Conservation (phyloP, 352 stramenopile species). For the Elongisporangium prolatum region DNA sequence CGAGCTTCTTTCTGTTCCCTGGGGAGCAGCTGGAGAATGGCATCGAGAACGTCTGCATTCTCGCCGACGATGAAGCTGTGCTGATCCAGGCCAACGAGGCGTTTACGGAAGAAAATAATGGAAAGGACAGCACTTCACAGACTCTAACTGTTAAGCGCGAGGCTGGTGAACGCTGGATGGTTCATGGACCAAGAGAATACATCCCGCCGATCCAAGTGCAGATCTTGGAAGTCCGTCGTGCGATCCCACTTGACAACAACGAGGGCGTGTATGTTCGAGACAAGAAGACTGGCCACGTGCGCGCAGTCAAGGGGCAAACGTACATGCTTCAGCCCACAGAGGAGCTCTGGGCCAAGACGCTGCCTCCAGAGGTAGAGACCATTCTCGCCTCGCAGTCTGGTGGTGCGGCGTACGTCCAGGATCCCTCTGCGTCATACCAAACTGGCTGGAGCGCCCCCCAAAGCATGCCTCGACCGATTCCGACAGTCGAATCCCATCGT, state of each 20-base stretch:
- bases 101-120: constrained; percentile 41
- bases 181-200: constrained; percentile 74
- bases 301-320: constrained; percentile 66
- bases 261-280: constrained; percentile 81
- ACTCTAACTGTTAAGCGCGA: constrained; percentile 30
- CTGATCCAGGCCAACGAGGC: constrained; percentile 63
- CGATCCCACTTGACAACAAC: constrained; percentile 73
- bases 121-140: constrained; percentile 9
- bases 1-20: constrained; percentile 68
- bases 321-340: constrained; percentile 83
- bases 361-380: constrained; percentile 61
- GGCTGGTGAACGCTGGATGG: constrained; percentile 75
- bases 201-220: constrained; percentile 75
- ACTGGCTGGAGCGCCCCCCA: constrained; percentile 10
- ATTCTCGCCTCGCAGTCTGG: constrained; percentile 46
- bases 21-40: constrained; percentile 54
- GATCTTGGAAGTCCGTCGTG: constrained; percentile 69
- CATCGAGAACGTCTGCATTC: constrained; percentile 64
- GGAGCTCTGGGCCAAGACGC: constrained; percentile 64
- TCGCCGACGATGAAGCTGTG: constrained; percentile 79
- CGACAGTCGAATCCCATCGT: constrained; percentile 13
- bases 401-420: constrained; percentile 57
- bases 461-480: constrained; percentile 5
- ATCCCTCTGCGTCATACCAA: constrained; percentile 24
- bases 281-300: constrained; percentile 68